Evolutionary conservation across 2,329 filamentous ascomycete genomes (phyloP), one percentile per base, ranked within the genome.

Genomic region (Cladosporium sp.): DNA sequence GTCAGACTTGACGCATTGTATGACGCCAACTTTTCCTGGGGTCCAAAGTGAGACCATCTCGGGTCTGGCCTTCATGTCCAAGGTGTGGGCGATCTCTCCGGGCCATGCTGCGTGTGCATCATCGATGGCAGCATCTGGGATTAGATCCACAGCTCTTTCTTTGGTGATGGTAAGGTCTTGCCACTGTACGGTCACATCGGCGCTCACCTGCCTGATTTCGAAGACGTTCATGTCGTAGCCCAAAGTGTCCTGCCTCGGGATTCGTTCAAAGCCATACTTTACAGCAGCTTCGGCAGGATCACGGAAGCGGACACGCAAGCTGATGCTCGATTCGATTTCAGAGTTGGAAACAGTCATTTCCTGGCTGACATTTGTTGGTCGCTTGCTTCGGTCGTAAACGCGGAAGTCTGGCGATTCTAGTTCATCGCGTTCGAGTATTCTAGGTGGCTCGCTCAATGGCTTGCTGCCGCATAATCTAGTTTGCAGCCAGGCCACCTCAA

Each of bases 181-280:
- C 86, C 86, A 89, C 67, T 83, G 81, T 5, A 88, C 82, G 1
- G 77, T 82, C 14, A 83, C 82, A n/a, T 77, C 75, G 2, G 84
- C 84, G 23, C 76, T 77, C 13, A 82, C 83, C 34, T 78, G 78
- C 59, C 82, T 76, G 60, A 88, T 77, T 14, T 82, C 79, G 68
- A 83, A 86, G 2, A 86, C 79, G 66, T 88, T 88, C 68, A 88
- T 74, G 68, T 89, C 86, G 71, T 84, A 86, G 1, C 85, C 85
- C 48, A 83, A 76, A 10, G 80, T 82, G 25, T 82, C 77, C 3
- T 79, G 79, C 11, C 80, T 75, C 26, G 82, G 76, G 30, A 86
- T 79, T 23, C 77, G 77, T 16, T 76, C 75, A 49, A 85, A 74
- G 61, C 81, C 77, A 69, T 87, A 87, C 69, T 86, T 87, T 43